Percentiles rank a stretch among this genome's conserved stretches.
Evolutionary conservation across 805 yeast genomes (phyloP).

Genomic region (Myxozyma mucilagina): DNA sequence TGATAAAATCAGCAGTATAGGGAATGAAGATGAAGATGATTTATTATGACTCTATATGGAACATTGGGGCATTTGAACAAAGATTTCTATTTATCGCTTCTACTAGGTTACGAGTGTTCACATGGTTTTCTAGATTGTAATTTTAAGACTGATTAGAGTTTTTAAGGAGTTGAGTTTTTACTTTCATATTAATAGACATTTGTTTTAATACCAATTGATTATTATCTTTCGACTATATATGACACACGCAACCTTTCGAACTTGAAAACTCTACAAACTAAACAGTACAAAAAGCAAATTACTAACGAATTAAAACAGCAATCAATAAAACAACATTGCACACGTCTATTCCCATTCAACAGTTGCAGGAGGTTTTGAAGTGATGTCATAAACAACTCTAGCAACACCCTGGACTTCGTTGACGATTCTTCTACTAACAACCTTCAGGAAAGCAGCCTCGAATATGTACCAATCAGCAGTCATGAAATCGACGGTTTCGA

Average conservation of each 20-base stretch:
- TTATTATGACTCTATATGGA: background rate
- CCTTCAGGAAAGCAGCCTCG: slow-evolving; percentile 88
- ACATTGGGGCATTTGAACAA: background rate
- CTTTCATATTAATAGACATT: background rate
- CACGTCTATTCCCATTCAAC: slow-evolving; percentile 91
- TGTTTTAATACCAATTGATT: background rate
- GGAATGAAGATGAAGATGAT: background rate
- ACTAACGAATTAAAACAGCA: background rate
- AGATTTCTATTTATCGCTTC: background rate
- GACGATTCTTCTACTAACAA: slow-evolving; percentile 91
- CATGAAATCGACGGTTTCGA: slow-evolving; percentile 98
- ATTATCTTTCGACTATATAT: background rate
- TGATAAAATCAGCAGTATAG: background rate
- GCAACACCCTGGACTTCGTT: slow-evolving; percentile 99
- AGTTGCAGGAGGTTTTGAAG: slow-evolving; percentile 99
- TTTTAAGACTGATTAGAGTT: no score
- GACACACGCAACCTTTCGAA: background rate
- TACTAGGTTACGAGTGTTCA: background rate
- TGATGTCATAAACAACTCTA: slow-evolving; percentile 96
- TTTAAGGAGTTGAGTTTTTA: background rate
- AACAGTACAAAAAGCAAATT: background rate
- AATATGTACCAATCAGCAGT: slow-evolving; percentile 99
- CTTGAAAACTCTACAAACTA: background rate
- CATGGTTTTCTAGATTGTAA: background rate
- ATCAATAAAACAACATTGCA: background rate